phyloP scores from a whole-genome alignment of 768 basidiomycete species.

The Podaxis mareebaensis region DNA sequence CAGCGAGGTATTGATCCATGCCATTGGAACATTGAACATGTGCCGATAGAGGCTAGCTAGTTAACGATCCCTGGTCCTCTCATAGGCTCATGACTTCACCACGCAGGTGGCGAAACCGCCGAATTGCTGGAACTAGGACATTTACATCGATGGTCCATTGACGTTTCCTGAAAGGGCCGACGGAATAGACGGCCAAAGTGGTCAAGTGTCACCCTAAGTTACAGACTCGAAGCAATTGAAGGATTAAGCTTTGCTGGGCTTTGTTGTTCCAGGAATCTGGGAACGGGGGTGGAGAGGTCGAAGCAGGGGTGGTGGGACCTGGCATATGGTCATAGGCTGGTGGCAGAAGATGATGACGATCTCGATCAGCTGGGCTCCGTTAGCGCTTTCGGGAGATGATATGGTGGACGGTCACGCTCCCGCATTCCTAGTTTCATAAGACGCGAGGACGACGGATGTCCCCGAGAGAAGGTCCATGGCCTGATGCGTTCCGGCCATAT shows the following conservation, averaged over 20 bases:
- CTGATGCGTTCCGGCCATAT: not conserved
- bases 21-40: not conserved
- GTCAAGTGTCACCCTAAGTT: not conserved
- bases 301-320: not conserved
- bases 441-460: not conserved
- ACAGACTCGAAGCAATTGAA: not conserved
- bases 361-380: not conserved
- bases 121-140: not conserved
- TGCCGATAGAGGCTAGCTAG: not conserved
- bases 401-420: not conserved
- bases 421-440: not conserved
- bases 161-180: not conserved
- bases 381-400: not conserved
- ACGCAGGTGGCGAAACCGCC: not conserved
- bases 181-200: not conserved
- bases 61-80: not conserved
- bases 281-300: not conserved
- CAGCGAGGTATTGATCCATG: not conserved
- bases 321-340: not conserved
- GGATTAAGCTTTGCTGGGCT: not conserved
- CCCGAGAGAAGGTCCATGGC: slow-evolving; percentile 10
- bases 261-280: not conserved
- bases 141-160: not conserved
- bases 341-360: not conserved
- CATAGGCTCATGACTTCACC: not conserved